Percentiles rank a stretch among this genome's conserved stretches.
These are phyloP conservation scores for Lophium mytilinum DNA, from an alignment of 495 filamentous ascomycete genomes.

Conservation along the genomic window DNA sequence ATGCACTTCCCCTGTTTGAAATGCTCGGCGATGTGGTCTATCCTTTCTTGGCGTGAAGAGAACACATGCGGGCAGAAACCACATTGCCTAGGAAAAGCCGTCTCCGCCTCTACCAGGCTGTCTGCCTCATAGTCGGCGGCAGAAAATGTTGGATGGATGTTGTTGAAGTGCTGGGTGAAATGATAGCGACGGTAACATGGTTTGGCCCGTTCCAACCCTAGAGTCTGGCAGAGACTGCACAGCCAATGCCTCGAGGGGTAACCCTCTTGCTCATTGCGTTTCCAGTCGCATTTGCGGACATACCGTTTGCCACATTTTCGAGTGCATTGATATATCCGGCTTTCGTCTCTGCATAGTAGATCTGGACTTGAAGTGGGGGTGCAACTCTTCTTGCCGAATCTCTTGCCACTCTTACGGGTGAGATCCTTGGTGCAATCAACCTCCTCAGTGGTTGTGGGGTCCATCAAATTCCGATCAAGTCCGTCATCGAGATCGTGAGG, in stretches of 20 bases:
- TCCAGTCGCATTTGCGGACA: conserved; percentile 27
- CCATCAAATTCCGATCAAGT: neutral
- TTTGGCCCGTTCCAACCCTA: conserved; percentile 17
- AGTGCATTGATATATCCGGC: conserved; percentile 25
- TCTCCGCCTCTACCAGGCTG: conserved; percentile 11
- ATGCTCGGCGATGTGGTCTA: conserved; percentile 25
- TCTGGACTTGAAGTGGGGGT: conserved; percentile 11
- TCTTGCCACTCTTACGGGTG: neutral
- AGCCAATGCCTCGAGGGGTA: conserved; percentile 24
- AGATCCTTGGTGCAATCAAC: neutral
- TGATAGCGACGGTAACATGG: conserved; percentile 24
- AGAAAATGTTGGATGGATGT: conserved; percentile 18
- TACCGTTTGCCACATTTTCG: conserved; percentile 24
- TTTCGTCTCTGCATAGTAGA: conserved; percentile 11
- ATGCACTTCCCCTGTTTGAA: conserved; percentile 25
- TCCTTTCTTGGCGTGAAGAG: conserved; percentile 16
- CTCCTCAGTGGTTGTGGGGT: neutral
- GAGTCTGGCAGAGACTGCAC: conserved; percentile 15
- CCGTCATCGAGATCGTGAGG: conserved; percentile 3
- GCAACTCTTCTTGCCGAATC: conserved; percentile 17
- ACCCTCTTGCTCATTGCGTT: conserved; percentile 25
- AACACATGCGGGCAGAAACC: conserved; percentile 22
- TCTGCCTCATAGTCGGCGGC: conserved; percentile 13
- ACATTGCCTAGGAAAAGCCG: conserved; percentile 19
- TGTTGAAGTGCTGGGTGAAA: conserved; percentile 25